Percentiles rank a stretch among this genome's conserved stretches.
Evolutionary conservation across 2,329 filamentous ascomycete species (phyloP).

Genomic region (Myotisia sp.): DNA sequence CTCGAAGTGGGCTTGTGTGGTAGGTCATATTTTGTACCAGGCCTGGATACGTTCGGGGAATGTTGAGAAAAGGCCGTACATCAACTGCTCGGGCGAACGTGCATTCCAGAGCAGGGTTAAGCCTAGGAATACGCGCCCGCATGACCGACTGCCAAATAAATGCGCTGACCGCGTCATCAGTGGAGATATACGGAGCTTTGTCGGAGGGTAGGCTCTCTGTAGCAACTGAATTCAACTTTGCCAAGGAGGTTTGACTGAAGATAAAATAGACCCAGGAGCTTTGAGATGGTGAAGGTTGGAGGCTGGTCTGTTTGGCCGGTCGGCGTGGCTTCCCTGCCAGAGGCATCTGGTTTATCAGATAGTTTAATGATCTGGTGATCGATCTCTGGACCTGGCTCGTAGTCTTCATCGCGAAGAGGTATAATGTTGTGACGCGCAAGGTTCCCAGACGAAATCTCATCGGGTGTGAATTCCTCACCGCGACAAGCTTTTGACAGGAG

Average conservation of each 20-base stretch:
- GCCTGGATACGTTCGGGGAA: constrained; percentile 36
- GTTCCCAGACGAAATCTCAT: constrained; percentile 35
- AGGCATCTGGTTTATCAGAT: constrained; percentile 6
- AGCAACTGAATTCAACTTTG: constrained; percentile 30
- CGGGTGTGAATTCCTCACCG: constrained; percentile 30
- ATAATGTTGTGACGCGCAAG: constrained; percentile 25
- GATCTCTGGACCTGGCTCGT: constrained; percentile 23
- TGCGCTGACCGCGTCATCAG: constrained; percentile 40
- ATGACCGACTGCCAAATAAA: constrained; percentile 38
- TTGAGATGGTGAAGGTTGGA: no score
- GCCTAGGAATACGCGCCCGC: constrained; percentile 28
- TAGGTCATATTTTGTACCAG: constrained; percentile 36
- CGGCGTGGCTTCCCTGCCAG: constrained; percentile 6
- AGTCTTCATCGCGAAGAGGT: constrained; percentile 26
- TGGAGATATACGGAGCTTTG: constrained; percentile 35
- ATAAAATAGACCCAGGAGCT: constrained; percentile 35
- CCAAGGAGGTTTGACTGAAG: constrained; percentile 28
- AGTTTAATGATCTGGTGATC: constrained; percentile 10
- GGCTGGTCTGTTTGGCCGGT: no score
- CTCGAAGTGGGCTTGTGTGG: constrained; percentile 19
- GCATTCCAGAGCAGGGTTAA: constrained; percentile 15
- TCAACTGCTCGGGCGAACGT: constrained; percentile 38
- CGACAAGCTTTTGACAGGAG: constrained; percentile 38
- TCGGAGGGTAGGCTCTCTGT: constrained; percentile 12
- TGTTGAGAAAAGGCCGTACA: constrained; percentile 29